Evolutionary conservation across 2,329 filamentous ascomycete genomes (phyloP).

Genomic region (Aureobasidium mangrovei): DNA sequence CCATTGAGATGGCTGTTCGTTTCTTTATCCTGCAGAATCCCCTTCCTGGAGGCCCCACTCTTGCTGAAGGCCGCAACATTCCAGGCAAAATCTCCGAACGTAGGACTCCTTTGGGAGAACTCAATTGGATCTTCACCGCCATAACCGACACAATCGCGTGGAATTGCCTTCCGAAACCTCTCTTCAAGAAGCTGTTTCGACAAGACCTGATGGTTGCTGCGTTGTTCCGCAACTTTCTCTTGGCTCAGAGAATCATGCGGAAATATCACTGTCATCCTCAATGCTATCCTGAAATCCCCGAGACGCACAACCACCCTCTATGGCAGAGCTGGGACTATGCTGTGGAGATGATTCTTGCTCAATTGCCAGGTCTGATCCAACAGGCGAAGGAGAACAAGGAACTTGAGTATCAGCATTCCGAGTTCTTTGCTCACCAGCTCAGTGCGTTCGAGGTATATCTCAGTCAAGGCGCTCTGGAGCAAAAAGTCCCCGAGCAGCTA

Average conservation of each 20-base stretch:
- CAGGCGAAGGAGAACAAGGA: constrained; percentile 63
- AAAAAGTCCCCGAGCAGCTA: constrained; percentile 85
- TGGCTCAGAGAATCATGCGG: constrained; percentile 91
- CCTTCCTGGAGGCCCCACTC: constrained; percentile 51
- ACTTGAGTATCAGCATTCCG: constrained; percentile 90
- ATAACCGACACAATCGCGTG: constrained; percentile 98
- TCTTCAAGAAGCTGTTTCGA: constrained; percentile 94
- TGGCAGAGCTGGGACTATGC: constrained; percentile 98
- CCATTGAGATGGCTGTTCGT: constrained; percentile 92
- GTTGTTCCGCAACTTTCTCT: constrained; percentile 87
- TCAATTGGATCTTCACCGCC: constrained; percentile 99
- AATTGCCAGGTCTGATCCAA: constrained; percentile 75
- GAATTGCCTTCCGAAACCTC: constrained; percentile 80
- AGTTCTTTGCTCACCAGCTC: constrained; percentile 93
- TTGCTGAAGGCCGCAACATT: constrained; percentile 79
- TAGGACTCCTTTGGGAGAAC: constrained; percentile 83
- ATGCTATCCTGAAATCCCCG: constrained; percentile 82
- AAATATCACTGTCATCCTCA: constrained; percentile 93
- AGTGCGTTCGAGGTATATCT: constrained; percentile 97
- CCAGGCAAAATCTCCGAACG: constrained; percentile 88
- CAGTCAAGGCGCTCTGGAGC: constrained; percentile 69
- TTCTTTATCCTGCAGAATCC: constrained; percentile 96
- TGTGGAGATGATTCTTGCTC: constrained; percentile 86
- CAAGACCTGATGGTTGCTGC: constrained; percentile 99
- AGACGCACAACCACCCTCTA: constrained; percentile 86